phyloP scores from a whole-genome alignment of 1,284 basidiomycete species.

The Schizophyllum commune region DNA sequence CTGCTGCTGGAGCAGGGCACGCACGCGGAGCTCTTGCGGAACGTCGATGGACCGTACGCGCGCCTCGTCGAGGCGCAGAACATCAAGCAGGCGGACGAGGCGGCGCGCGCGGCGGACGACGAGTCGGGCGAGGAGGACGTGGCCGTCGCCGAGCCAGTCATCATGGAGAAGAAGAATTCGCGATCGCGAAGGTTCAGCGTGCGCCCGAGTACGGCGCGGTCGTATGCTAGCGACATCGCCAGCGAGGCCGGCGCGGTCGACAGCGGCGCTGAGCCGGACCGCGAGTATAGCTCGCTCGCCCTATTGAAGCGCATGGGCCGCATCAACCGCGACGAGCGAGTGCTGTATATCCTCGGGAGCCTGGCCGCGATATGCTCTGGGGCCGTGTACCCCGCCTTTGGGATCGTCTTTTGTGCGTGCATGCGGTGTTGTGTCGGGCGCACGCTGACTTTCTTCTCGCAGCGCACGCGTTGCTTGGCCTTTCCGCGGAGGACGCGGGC shows the following conservation, averaged over 20 bases:
- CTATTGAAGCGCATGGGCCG: slow-evolving; percentile 68
- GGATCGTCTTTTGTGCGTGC: slow-evolving; percentile 65
- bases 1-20: slow-evolving; percentile 79
- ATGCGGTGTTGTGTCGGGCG: neutral
- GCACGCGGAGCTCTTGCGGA: slow-evolving; percentile 66
- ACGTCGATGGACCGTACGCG: slow-evolving; percentile 64
- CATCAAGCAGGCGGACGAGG: slow-evolving; percentile 48
- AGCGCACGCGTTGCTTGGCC: neutral
- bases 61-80: slow-evolving; percentile 77
- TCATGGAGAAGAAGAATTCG: neutral
- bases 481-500: slow-evolving; percentile 13
- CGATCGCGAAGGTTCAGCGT: too few species aligned
- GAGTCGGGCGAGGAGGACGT: slow-evolving; percentile 12
- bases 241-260: slow-evolving; percentile 32
- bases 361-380: neutral
- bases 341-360: neutral
- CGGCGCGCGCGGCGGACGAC: slow-evolving; percentile 20
- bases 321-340: slow-evolving; percentile 47
- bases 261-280: neutral
- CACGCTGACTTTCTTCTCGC: neutral
- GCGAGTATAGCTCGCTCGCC: slow-evolving; percentile 24
- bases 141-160: neutral
- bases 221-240: slow-evolving; percentile 62
- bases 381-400: slow-evolving; percentile 61
- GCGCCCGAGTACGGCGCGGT: slow-evolving; percentile 45